Evolutionary conservation across 345 rosid genomes (phyloP).

Genomic region (Physaria fendleri): DNA sequence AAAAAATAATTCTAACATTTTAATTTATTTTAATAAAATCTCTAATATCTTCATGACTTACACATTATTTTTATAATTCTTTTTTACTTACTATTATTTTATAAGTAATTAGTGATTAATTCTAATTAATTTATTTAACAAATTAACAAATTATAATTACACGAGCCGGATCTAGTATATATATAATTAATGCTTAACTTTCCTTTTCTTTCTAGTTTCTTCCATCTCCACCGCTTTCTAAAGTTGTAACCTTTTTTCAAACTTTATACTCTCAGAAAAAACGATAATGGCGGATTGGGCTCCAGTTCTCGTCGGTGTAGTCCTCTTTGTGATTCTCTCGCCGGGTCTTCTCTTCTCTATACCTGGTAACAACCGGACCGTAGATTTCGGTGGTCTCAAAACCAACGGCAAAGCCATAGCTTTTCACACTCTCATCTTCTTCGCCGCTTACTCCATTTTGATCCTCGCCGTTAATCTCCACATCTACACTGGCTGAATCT

Average conservation of each 20-base stretch:
- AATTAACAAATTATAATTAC: no score
- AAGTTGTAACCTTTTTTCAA: constrained; percentile 2
- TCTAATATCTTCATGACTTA: no score
- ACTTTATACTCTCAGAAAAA: no score
- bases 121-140: no score
- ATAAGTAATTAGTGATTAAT: no score
- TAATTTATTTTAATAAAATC: no score
- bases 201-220: constrained; percentile 2
- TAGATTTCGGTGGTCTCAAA: constrained; percentile 76
- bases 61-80: no score
- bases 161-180: no score
- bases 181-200: no score
- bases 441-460: constrained; percentile 59
- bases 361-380: constrained; percentile 55
- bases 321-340: constrained; percentile 69
- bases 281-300: constrained; percentile 85
- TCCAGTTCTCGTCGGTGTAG: constrained; percentile 73
- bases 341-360: constrained; percentile 82
- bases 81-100: no score
- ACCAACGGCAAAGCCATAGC: constrained; percentile 88
- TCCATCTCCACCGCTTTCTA: constrained; percentile 4
- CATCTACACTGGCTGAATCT: constrained; percentile 57
- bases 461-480: constrained; percentile 69
- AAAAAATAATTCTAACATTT: no score
- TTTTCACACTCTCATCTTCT: constrained; percentile 80